Conservation (phyloP, 1,139 yeast species). For the Taiozyma sp. region DNA sequence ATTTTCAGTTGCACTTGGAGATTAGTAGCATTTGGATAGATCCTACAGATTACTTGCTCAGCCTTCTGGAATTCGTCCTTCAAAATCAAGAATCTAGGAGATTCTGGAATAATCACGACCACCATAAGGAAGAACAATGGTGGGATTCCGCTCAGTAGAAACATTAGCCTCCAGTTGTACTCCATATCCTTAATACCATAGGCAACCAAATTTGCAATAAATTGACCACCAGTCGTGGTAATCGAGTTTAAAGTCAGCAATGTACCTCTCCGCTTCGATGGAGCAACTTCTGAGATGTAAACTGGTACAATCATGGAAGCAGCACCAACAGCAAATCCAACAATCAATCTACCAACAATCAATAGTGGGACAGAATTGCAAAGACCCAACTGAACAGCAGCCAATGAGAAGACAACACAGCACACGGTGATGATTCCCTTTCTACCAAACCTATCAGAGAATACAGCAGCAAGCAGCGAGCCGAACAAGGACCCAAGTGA, state of each 20-base stretch:
- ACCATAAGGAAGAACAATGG: conserved; percentile 32
- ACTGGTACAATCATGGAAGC: conserved; percentile 41
- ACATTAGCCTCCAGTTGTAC: conserved; percentile 39
- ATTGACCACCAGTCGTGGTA: conserved; percentile 43
- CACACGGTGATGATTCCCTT: conserved; percentile 32
- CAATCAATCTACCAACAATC: conserved; percentile 32
- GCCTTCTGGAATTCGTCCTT: conserved; percentile 38
- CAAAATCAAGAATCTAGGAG: conserved; percentile 51
- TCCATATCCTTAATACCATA: conserved; percentile 17
- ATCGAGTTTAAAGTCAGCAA: conserved; percentile 36
- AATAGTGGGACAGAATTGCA: conserved; percentile 26
- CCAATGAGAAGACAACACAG: conserved; percentile 31
- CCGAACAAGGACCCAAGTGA: conserved; percentile 40
- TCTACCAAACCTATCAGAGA: conserved; percentile 35
- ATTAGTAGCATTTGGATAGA: conserved; percentile 33
- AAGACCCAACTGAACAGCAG: conserved; percentile 35
- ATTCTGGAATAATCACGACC: conserved; percentile 48
- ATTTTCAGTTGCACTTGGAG: conserved; percentile 28
- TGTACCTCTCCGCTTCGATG: conserved; percentile 34
- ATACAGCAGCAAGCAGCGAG: conserved; percentile 32
- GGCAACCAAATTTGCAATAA: conserved; percentile 36
- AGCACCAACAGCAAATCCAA: conserved; percentile 40
- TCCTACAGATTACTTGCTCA: conserved; percentile 27
- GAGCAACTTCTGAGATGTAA: conserved; percentile 38
- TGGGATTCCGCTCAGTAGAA: conserved; percentile 36